These are phyloP conservation scores for Naganishia randhawae DNA, from an alignment of 768 basidiomycete genomes.

Conservation along the genomic window DNA sequence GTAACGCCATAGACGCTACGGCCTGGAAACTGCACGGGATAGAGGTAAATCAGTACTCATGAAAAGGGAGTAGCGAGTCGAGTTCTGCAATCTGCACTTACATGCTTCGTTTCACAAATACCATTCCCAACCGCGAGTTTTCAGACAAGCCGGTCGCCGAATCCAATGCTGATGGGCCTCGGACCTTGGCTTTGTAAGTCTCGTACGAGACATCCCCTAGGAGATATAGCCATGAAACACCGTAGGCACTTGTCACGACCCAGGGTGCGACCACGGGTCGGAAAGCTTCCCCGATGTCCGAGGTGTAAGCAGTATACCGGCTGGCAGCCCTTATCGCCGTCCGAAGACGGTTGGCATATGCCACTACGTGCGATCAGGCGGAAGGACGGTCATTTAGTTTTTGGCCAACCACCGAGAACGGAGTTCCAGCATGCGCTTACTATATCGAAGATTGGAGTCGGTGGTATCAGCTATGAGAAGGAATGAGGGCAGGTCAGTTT, in stretches of 20 bases:
- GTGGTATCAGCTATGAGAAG: constrained; percentile 45
- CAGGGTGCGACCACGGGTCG: constrained; percentile 48
- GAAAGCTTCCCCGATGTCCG: constrained; percentile 51
- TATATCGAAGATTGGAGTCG: constrained; percentile 48
- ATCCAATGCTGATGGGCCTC: constrained; percentile 49
- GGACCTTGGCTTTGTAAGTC: constrained; percentile 49
- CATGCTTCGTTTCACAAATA: constrained; percentile 49
- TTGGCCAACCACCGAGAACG: neutral
- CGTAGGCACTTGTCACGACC: constrained; percentile 47
- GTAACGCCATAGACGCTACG: constrained; percentile 50
- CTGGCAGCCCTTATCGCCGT: constrained; percentile 47
- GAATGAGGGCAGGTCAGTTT: neutral
- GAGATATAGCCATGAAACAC: constrained; percentile 51
- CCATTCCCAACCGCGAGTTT: constrained; percentile 44
- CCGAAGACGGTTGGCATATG: constrained; percentile 48
- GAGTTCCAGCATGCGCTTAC: constrained; percentile 28
- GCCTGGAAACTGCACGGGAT: constrained; percentile 41
- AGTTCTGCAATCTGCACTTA: constrained; percentile 9
- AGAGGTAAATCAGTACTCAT: neutral
- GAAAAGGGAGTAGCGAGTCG: neutral
- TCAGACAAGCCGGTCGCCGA: constrained; percentile 46
- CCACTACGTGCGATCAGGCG: constrained; percentile 34
- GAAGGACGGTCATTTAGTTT: neutral
- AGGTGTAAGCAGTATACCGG: constrained; percentile 50
- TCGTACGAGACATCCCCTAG: constrained; percentile 51